Base-by-base conservation (phyloP, 2,329 filamentous ascomycete species). In the Colletotrichum sp. region DNA sequence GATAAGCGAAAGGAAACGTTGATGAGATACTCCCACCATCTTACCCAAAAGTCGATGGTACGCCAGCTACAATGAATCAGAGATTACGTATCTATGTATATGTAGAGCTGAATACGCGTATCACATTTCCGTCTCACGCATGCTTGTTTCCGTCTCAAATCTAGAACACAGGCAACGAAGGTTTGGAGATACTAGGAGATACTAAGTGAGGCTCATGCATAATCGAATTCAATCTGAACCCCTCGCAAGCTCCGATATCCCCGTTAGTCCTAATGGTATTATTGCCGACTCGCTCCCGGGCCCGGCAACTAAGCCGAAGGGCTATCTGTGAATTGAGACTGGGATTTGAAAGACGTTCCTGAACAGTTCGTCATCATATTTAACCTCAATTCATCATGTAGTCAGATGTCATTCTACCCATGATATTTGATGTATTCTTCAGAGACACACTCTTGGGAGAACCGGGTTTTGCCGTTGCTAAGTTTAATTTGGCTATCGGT, bases 371-470 rank as follows among this genome's bases (percentile, higher is more conserved):
- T 52, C n/a, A 10, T 4, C 10, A 5, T 13, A 24, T 13, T 1
- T 52, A 24, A n/a, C 43, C 43, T 1, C n/a, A 21, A 13, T 52
- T 1, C 6, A 52, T 52, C 43, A 24, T 21, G 6, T 24, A 52
- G 6, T 52, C 2, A 52, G 6, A 12, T 8, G 1, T 3, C 43
- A 5, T 21, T 13, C 12, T 0, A 21, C 43, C 10, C 12, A 13
- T 21, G 43, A 52, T 0, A 21, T 52, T 0, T 13, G 3, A 21
- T 21, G 12, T 0, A 21, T 2, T 52, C 0, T 2, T 52, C n/a
- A 52, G n/a, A 52, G 43, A 13, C 2, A 52, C 4, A 0, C 3
- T 1, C 6, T 21, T 52, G 0, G 43, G 9, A n/a, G 18, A 48
- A n/a, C 9, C 38, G 18, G 9, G 9, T 48, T n/a, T 48, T 1